Conservation (phyloP, 495 filamentous ascomycete species). For the Massariosphaeria phaeospora region DNA sequence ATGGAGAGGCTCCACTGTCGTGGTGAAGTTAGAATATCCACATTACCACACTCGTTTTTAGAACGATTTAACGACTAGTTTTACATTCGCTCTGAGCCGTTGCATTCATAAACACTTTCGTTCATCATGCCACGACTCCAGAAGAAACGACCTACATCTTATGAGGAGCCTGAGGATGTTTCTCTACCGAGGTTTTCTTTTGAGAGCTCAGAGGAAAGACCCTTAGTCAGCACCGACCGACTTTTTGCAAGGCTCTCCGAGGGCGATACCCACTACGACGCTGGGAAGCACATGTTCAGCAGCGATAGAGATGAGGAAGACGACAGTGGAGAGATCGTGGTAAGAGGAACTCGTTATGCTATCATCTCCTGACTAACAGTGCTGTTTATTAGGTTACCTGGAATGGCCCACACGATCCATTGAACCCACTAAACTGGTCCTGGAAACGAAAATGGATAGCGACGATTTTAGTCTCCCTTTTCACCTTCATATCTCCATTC, state of each 20-base stretch:
- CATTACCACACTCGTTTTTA: too few species aligned
- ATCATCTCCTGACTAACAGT: neutral
- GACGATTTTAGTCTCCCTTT: conserved; percentile 40
- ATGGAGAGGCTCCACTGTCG: too few species aligned
- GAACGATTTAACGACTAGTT: too few species aligned
- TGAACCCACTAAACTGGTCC: conserved; percentile 39
- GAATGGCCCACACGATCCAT: conserved; percentile 36
- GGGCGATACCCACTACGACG: neutral
- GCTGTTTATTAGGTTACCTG: conserved; percentile 24
- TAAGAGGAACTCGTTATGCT: neutral
- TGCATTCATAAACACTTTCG: too few species aligned
- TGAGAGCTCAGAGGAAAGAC: neutral
- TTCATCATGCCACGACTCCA: too few species aligned
- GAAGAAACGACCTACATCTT: too few species aligned
- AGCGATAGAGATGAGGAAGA: neutral
- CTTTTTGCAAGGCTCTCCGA: neutral
- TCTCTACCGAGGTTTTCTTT: neutral
- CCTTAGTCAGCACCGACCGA: neutral
- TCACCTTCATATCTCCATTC: conserved; percentile 66
- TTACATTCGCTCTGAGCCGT: too few species aligned
- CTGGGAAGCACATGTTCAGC: neutral
- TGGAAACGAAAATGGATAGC: conserved; percentile 58
- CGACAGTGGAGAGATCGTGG: neutral
- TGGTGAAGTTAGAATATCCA: too few species aligned
- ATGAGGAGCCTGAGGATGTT: too few species aligned